A percentile compares a stretch with the other conserved stretches of the same genome.
phyloP scores from a whole-genome alignment of 305 asterid genomes.

The Fraxinus dipetala region DNA sequence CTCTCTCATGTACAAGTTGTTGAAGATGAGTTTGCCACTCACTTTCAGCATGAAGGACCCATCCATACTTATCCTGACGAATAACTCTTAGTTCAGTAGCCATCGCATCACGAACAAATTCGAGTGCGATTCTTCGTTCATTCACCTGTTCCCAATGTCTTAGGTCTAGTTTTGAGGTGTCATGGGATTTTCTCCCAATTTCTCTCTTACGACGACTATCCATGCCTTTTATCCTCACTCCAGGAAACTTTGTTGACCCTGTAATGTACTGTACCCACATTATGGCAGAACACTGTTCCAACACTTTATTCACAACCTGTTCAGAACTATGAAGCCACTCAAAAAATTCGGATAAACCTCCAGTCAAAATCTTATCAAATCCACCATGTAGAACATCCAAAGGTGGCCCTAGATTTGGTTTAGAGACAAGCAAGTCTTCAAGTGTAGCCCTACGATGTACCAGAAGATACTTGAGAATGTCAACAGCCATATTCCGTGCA shows the following conservation, averaged over 20 bases:
- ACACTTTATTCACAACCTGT: constrained; percentile 58
- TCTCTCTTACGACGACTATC: constrained; percentile 96
- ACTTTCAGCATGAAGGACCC: constrained; percentile 99
- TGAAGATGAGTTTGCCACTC: constrained; percentile 98
- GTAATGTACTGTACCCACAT: constrained; percentile 96
- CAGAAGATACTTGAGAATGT: constrained; percentile 87
- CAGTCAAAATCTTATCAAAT: constrained; percentile 85
- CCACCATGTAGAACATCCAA: constrained; percentile 88
- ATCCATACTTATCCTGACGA: constrained; percentile 99
- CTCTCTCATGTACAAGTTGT: constrained; percentile 94
- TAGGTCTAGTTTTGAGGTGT: constrained; percentile 61
- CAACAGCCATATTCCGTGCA: constrained; percentile 79
- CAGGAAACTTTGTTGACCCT: constrained; percentile 91
- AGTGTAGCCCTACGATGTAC: constrained; percentile 89
- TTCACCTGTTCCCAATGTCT: constrained; percentile 96
- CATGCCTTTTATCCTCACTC: constrained; percentile 90
- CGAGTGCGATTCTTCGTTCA: constrained; percentile 94
- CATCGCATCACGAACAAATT: constrained; percentile 92
- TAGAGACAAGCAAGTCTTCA: constrained; percentile 88
- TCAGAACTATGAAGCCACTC: constrained; percentile 80
- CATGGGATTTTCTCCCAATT: constrained; percentile 71
- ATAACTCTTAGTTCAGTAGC: constrained; percentile 93
- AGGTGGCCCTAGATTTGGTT: constrained; percentile 75
- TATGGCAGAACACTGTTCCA: constrained; percentile 86
- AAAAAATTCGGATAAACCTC: constrained; percentile 63